Evolutionary conservation across 306 rosid species (phyloP).

Genomic region (Prunus campanulata): DNA sequence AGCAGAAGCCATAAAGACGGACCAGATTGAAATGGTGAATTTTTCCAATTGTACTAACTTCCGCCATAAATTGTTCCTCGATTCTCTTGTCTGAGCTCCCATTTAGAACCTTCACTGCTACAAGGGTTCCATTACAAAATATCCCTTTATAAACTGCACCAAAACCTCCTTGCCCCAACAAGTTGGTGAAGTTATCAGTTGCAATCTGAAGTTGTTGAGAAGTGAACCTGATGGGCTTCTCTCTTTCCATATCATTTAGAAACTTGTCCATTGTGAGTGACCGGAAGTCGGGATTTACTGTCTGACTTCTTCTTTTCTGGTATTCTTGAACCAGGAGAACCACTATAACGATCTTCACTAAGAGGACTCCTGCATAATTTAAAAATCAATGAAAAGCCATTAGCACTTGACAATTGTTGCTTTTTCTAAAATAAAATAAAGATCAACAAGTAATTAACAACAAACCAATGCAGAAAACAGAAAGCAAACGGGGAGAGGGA

Average conservation of each 20-base stretch:
- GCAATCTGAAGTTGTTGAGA: neutral
- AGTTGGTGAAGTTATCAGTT: neutral
- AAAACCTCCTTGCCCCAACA: conserved; percentile 38
- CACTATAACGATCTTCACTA: neutral
- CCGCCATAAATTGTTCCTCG: conserved; percentile 34
- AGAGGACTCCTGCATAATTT: neutral
- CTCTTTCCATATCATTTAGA: conserved; percentile 35
- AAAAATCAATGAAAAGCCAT: neutral
- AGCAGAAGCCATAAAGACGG: conserved; percentile 37
- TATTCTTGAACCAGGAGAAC: too few species aligned
- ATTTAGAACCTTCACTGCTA: conserved; percentile 42
- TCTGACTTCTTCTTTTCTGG: neutral
- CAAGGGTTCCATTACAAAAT: conserved; percentile 27
- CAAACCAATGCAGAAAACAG: too few species aligned
- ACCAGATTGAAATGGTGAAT: conserved; percentile 45
- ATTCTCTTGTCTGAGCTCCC: conserved; percentile 25
- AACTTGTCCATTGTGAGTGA: conserved; percentile 36
- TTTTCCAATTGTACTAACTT: conserved; percentile 29
- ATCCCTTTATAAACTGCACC: conserved; percentile 37
- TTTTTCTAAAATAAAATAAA: too few species aligned
- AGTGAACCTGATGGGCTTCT: conserved; percentile 31
- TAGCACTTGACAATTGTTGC: too few species aligned
- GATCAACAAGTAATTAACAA: too few species aligned
- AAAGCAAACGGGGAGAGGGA: too few species aligned
- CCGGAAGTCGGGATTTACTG: neutral